Conservation (phyloP, 2,329 filamentous ascomycete species). For the Bipolaris gigantea region DNA sequence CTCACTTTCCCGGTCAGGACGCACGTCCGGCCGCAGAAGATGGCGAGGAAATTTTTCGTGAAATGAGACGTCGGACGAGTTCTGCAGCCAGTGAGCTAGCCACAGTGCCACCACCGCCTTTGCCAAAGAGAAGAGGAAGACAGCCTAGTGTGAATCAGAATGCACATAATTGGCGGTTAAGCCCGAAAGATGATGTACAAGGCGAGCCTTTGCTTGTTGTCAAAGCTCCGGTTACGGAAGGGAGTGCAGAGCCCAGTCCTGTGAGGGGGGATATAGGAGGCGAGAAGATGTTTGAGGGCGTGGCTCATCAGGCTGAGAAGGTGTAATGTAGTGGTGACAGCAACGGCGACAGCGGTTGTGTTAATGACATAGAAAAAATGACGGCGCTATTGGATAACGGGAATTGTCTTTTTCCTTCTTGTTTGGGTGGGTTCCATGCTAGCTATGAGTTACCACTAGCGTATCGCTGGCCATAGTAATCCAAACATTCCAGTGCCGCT, state of each 20-base stretch:
- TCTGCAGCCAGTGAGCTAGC: conserved; percentile 10
- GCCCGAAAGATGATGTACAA: conserved; percentile 2
- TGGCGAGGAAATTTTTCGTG: conserved; percentile 15
- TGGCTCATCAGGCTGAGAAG: not conserved
- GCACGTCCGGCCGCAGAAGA: conserved; percentile 1
- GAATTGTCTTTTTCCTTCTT: not conserved
- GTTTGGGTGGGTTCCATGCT: not conserved
- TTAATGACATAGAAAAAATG: not conserved
- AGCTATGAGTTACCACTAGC: not conserved
- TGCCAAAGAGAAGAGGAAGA: conserved; percentile 53
- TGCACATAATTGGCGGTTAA: conserved; percentile 8
- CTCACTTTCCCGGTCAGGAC: conserved; percentile 8
- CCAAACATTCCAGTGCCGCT: not conserved
- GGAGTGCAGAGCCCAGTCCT: not conserved
- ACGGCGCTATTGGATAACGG: not conserved
- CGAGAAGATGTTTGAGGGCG: not conserved
- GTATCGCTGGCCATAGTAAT: not conserved
- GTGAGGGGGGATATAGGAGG: not conserved
- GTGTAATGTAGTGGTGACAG: not conserved
- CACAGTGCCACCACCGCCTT: conserved; percentile 44
- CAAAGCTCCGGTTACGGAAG: conserved; percentile 27
- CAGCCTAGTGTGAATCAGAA: conserved; percentile 27
- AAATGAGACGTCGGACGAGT: conserved; percentile 11
- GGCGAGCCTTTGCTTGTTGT: conserved; percentile 36
- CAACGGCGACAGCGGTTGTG: not conserved